Evolutionary conservation across 1,284 basidiomycete genomes (phyloP).

Genomic region (Exsudoporus floridanus): DNA sequence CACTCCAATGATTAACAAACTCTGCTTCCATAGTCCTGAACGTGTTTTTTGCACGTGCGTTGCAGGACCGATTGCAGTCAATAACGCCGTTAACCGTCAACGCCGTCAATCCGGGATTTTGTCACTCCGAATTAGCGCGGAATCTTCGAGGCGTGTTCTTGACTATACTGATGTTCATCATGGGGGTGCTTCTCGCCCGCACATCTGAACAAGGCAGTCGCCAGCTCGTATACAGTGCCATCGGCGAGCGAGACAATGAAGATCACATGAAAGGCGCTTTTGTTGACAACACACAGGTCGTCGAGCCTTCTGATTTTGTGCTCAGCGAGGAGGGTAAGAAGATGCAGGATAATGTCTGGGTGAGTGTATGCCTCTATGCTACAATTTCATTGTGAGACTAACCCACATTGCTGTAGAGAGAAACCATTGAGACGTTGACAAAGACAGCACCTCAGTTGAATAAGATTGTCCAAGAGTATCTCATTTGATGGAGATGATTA

Average conservation of each 20-base stretch:
- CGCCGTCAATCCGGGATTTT: slow-evolving; percentile 48
- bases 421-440: slow-evolving; percentile 35
- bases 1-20: neutral
- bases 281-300: slow-evolving; percentile 27
- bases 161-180: slow-evolving; percentile 4
- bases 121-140: slow-evolving; percentile 43
- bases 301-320: slow-evolving; percentile 47
- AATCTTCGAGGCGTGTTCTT: slow-evolving; percentile 10
- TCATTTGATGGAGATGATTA: neutral
- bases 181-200: slow-evolving; percentile 17
- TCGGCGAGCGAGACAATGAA: slow-evolving; percentile 25
- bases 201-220: slow-evolving; percentile 39
- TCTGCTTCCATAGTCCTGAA: slow-evolving; percentile 21
- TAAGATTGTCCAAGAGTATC: slow-evolving; percentile 12
- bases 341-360: slow-evolving; percentile 45
- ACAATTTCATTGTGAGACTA: neutral
- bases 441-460: slow-evolving; percentile 10
- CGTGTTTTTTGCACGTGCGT: slow-evolving; percentile 27
- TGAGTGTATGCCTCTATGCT: slow-evolving; percentile 24
- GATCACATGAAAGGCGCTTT: slow-evolving; percentile 42
- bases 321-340: slow-evolving; percentile 42
- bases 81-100: slow-evolving; percentile 35
- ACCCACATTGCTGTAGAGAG: slow-evolving; percentile 20
- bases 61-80: slow-evolving; percentile 20
- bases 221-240: slow-evolving; percentile 35